Conservation (phyloP, 1,139 yeast species). For the Debaryomyces coudertii region DNA sequence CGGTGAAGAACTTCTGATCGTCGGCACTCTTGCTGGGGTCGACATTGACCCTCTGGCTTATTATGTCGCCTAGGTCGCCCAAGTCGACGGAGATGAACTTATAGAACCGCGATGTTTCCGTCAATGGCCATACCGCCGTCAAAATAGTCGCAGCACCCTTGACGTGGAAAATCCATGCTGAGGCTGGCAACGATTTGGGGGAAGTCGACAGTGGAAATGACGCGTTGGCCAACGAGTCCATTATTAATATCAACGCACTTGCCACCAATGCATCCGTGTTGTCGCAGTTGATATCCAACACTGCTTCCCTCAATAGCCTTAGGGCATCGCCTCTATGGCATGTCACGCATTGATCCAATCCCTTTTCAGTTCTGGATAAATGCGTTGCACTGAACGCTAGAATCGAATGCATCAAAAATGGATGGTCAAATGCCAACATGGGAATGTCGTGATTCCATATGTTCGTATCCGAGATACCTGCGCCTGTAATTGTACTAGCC, state of each 20-base stretch:
- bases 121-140: constrained; percentile 92
- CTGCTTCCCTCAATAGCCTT: constrained; percentile 79
- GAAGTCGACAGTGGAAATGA: constrained; percentile 68
- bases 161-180: constrained; percentile 96
- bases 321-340: constrained; percentile 88
- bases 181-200: constrained; percentile 75
- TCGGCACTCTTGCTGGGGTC: constrained; percentile 19
- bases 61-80: constrained; percentile 81
- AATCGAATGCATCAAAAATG: constrained; percentile 89
- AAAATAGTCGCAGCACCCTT: constrained; percentile 95
- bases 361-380: constrained; percentile 72
- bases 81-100: constrained; percentile 79
- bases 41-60: constrained; percentile 49
- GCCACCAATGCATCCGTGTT: constrained; percentile 94
- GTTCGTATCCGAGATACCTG: constrained; percentile 84
- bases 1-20: constrained; percentile 47
- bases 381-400: constrained; percentile 93
- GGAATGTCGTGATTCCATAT: constrained; percentile 92
- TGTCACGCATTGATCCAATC: constrained; percentile 82
- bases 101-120: constrained; percentile 73
- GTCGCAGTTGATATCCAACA: constrained; percentile 75
- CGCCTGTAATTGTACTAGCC: constrained; percentile 84
- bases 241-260: constrained; percentile 81
- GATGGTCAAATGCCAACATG: constrained; percentile 81
- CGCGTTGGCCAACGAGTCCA: constrained; percentile 95